Conservation (phyloP, 1,284 basidiomycete genomes). For the Fomitiporia mediterranea region DNA sequence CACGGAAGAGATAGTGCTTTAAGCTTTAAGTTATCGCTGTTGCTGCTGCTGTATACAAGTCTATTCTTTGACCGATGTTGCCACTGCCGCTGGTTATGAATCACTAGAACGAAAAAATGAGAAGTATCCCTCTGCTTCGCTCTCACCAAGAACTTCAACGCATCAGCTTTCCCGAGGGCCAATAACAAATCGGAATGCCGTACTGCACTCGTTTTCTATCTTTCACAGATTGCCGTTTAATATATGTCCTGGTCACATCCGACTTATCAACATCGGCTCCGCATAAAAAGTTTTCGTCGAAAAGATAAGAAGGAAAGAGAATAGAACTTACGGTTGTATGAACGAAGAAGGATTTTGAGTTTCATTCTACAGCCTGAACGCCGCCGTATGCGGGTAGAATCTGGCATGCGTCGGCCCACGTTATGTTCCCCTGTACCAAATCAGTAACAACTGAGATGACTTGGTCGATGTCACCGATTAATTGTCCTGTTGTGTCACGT, state of each 20-base stretch:
- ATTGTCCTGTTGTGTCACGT: conserved; percentile 90
- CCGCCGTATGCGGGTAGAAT: conserved; percentile 82
- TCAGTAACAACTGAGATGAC: conserved; percentile 80
- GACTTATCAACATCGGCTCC: not conserved
- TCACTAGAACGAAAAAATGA: not conserved
- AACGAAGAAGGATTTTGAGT: not conserved
- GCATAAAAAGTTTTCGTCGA: not conserved
- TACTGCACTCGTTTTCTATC: not conserved
- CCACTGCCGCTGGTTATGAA: no score
- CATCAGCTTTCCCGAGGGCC: not conserved
- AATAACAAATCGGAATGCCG: not conserved
- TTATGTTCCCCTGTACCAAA: conserved; percentile 67
- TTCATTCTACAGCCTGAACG: conserved; percentile 73
- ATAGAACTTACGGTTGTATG: conserved; percentile 1
- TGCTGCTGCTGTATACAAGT: not conserved
- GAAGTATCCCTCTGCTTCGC: not conserved
- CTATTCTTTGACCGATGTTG: not conserved
- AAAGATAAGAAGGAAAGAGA: not conserved
- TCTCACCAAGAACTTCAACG: not conserved
- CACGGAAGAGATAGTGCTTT: no score
- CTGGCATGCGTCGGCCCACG: conserved; percentile 77
- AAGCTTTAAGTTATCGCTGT: no score
- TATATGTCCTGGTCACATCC: not conserved
- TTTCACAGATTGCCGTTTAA: no score
- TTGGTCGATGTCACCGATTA: conserved; percentile 90